These are phyloP conservation scores for Pontederia crassipes DNA, from an alignment of 176 grass and related monocot species.

Conservation along the genomic window DNA sequence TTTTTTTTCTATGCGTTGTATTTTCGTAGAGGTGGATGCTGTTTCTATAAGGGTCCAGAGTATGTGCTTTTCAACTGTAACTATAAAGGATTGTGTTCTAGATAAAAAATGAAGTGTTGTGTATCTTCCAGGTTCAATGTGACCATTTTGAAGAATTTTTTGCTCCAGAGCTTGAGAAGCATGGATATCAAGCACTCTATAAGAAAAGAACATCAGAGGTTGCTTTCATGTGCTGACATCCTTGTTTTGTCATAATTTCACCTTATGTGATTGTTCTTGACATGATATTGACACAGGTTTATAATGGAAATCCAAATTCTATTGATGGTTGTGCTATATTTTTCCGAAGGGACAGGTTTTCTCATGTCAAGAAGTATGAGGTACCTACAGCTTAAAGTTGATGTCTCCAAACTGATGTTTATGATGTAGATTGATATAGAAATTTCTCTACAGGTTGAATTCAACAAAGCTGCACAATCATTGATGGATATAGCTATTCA, in stretches of 20 bases:
- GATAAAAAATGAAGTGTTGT: not conserved
- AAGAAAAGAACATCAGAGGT: conserved; percentile 99
- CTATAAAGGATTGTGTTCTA: not conserved
- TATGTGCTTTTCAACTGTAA: not conserved
- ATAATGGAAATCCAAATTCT: conserved; percentile 46
- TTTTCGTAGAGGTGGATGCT: too few species aligned
- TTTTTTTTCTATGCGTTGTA: too few species aligned
- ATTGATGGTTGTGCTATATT: conserved; percentile 96
- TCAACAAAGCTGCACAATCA: conserved; percentile 99
- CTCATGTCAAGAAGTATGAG: conserved; percentile 99
- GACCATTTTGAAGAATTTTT: conserved; percentile 97
- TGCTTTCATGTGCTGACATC: not conserved
- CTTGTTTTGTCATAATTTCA: not conserved
- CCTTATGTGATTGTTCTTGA: not conserved
- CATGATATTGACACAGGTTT: conserved; percentile 41
- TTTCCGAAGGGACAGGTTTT: conserved; percentile 97
- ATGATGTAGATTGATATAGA: not conserved
- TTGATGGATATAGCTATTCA: conserved; percentile 85
- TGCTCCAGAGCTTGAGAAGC: conserved; percentile 93
- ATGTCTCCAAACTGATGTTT: not conserved
- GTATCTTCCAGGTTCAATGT: conserved; percentile 59
- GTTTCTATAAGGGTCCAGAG: too few species aligned
- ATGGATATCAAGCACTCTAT: conserved; percentile 97
- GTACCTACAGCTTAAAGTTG: conserved; percentile 22
- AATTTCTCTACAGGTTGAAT: conserved; percentile 59